Conservation (phyloP, 345 rosid genomes). For the Barbarea vulgaris region DNA sequence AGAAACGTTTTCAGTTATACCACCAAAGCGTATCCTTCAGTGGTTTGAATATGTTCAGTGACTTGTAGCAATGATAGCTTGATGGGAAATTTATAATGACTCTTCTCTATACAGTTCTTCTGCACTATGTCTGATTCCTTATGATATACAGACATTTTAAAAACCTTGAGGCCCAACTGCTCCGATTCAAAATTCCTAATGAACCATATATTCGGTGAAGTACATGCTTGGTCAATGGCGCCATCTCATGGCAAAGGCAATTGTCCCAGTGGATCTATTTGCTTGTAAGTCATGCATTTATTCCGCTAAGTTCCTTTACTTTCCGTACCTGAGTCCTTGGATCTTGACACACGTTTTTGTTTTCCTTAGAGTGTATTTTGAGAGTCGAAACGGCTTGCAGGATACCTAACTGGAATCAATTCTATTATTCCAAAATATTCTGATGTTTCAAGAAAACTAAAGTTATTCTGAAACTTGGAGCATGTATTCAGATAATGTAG, state of each 20-base stretch:
- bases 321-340: neutral
- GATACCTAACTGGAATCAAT: neutral
- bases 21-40: conserved; percentile 68
- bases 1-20: conserved; percentile 53
- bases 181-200: conserved; percentile 49
- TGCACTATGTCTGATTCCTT: conserved; percentile 47
- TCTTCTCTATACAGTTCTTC: conserved; percentile 9
- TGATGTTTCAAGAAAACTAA: conserved; percentile 8
- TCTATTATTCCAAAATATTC: neutral
- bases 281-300: conserved; percentile 65
- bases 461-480: conserved; percentile 3
- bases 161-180: conserved; percentile 48
- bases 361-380: neutral
- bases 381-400: neutral
- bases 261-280: conserved; percentile 55
- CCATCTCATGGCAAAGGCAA: conserved; percentile 47
- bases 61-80: neutral
- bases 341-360: neutral
- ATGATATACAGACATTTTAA: conserved; percentile 58
- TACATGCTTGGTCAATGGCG: conserved; percentile 52
- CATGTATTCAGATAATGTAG: conserved; percentile 12
- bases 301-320: neutral
- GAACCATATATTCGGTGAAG: conserved; percentile 45
- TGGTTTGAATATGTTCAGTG: neutral
- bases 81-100: neutral